Conservation (phyloP, 306 rosid species). For the Trifolium pratense region DNA sequence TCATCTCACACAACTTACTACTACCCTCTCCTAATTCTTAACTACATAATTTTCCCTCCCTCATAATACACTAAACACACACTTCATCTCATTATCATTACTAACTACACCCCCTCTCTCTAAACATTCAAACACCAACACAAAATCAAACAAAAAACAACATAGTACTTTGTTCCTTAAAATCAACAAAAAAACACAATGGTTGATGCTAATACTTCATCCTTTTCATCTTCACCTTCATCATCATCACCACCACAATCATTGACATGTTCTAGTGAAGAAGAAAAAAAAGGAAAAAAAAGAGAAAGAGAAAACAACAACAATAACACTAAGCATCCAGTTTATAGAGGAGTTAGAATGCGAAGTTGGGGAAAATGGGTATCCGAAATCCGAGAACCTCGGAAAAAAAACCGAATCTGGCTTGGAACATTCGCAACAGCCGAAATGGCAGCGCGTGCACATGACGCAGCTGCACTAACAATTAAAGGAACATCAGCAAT, state of each 20-base stretch:
- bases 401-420: conserved; percentile 97
- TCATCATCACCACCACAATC: conserved; percentile 12
- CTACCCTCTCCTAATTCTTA: no score
- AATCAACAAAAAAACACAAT: conserved; percentile 29
- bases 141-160: neutral
- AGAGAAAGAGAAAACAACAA: conserved; percentile 43
- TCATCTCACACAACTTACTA: neutral
- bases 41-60: neutral
- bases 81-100: neutral
- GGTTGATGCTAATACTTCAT: conserved; percentile 26
- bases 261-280: neutral
- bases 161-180: neutral
- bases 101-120: neutral
- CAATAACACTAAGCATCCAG: conserved; percentile 58
- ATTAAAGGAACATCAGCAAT: conserved; percentile 86
- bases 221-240: neutral
- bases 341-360: conserved; percentile 94
- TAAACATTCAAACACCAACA: neutral
- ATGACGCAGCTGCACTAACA: conserved; percentile 84
- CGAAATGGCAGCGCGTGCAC: conserved; percentile 99
- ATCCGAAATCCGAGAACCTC: conserved; percentile 94
- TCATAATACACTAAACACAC: neutral
- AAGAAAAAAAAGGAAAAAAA: conserved; percentile 48
- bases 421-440: conserved; percentile 89
- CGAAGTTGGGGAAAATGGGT: conserved; percentile 98